A percentile compares a stretch with the other conserved stretches of the same genome.
Evolutionary conservation across 371 early-diverging fungal genomes (phyloP).

Genomic region (Batkoa obscura): DNA sequence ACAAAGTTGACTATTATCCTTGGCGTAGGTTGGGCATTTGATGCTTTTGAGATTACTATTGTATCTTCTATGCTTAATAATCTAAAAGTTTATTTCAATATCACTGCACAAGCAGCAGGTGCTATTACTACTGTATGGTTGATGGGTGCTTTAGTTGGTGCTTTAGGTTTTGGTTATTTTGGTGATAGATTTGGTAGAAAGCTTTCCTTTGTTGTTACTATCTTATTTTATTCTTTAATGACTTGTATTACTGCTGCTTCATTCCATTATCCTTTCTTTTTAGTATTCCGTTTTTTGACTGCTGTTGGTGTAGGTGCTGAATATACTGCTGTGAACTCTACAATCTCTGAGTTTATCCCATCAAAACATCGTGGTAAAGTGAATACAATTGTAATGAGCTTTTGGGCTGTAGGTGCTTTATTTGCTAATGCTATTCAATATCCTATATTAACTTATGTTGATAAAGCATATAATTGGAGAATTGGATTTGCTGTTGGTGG

Average conservation of each 20-base stretch:
- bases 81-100: slow-evolving; percentile 6
- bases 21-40: slow-evolving; percentile 9
- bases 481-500: slow-evolving; percentile 8
- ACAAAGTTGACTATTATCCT: slow-evolving; percentile 6
- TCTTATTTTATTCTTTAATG: slow-evolving; percentile 3
- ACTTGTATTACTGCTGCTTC: slow-evolving; percentile 1
- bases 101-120: not conserved
- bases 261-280: slow-evolving; percentile 5
- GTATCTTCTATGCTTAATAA: slow-evolving; percentile 6
- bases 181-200: slow-evolving; percentile 7
- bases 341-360: slow-evolving; percentile 7
- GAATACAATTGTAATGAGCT: slow-evolving; percentile 6
- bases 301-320: slow-evolving; percentile 8
- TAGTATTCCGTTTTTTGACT: slow-evolving; percentile 7
- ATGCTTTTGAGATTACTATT: slow-evolving; percentile 9
- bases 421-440: not conserved
- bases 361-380: slow-evolving; percentile 6
- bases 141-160: slow-evolving; percentile 6
- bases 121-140: slow-evolving; percentile 6
- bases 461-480: slow-evolving; percentile 2
- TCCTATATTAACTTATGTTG: slow-evolving; percentile 3
- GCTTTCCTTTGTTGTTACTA: slow-evolving; percentile 1
- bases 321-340: slow-evolving; percentile 6
- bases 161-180: slow-evolving; percentile 6
- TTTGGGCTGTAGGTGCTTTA: slow-evolving; percentile 7